Conservation (phyloP, 1,284 basidiomycete species). For the Sanghuangporus baumii region DNA sequence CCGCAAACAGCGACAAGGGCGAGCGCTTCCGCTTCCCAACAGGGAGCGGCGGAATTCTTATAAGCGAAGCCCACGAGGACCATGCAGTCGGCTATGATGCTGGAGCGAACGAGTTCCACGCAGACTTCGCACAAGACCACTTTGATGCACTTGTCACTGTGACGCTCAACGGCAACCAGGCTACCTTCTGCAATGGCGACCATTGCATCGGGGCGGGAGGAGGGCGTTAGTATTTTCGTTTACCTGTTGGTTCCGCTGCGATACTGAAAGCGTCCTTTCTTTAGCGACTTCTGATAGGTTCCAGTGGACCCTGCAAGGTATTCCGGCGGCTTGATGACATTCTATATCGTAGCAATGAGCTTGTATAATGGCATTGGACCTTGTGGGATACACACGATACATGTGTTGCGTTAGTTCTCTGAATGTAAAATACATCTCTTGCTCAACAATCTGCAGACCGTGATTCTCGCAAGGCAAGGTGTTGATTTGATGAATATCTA, state of each 20-base stretch:
- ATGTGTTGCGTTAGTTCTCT: too few relatives aligned
- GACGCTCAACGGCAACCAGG: background rate
- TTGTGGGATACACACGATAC: too few relatives aligned
- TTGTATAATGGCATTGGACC: too few relatives aligned
- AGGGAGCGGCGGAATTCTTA: background rate
- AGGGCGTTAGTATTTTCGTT: background rate
- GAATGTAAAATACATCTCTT: too few relatives aligned
- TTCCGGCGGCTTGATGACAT: background rate
- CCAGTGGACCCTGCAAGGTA: background rate
- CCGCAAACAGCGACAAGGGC: background rate
- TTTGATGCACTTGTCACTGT: background rate
- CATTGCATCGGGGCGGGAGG: background rate
- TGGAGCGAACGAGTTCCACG: background rate
- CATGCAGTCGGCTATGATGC: background rate
- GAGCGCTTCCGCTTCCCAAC: constrained; percentile 5
- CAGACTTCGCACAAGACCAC: background rate
- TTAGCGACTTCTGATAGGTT: background rate
- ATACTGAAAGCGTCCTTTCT: background rate
- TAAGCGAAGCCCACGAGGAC: background rate
- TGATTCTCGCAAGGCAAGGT: too few relatives aligned
- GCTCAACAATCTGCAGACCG: too few relatives aligned
- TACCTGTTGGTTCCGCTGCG: background rate
- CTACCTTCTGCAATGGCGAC: background rate
- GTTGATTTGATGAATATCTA: background rate
- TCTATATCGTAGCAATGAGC: too few relatives aligned